A percentile compares a stretch with the other conserved stretches of the same genome.
Evolutionary conservation across 192 early-diverging fungal genomes (phyloP).

Genomic region (Podila clonocystis): DNA sequence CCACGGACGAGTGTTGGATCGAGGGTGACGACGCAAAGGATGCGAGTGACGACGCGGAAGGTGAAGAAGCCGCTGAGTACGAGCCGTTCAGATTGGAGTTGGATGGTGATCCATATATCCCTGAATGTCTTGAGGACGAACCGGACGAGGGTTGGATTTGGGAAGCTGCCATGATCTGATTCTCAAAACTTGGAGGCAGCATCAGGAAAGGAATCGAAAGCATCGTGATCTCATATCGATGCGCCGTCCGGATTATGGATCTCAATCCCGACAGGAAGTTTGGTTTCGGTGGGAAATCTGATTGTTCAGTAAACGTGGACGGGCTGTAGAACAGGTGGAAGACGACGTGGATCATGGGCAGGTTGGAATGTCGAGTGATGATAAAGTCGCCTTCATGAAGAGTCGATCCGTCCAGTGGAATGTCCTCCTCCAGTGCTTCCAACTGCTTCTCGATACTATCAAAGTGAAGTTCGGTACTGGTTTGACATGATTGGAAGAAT

Average conservation of each 20-base stretch:
- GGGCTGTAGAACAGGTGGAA: slow-evolving; percentile 76
- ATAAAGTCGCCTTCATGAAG: slow-evolving; percentile 71
- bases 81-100: not conserved
- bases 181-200: slow-evolving; percentile 56
- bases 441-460: slow-evolving; percentile 73
- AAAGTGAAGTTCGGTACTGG: slow-evolving; percentile 83
- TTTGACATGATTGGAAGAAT: slow-evolving; percentile 70
- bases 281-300: slow-evolving; percentile 29
- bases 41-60: slow-evolving; percentile 11
- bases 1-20: not conserved
- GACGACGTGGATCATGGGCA: slow-evolving; percentile 75
- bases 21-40: slow-evolving; percentile 9
- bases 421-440: slow-evolving; percentile 60
- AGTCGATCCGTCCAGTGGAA: slow-evolving; percentile 44
- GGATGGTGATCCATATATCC: slow-evolving; percentile 18
- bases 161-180: slow-evolving; percentile 10
- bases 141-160: not conserved
- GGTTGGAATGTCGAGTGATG: slow-evolving; percentile 79
- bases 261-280: slow-evolving; percentile 67
- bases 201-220: slow-evolving; percentile 75
- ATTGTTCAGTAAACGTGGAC: slow-evolving; percentile 17
- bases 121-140: slow-evolving; percentile 13
- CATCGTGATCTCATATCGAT: slow-evolving; percentile 69
- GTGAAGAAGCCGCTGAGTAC: slow-evolving; percentile 9
- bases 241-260: slow-evolving; percentile 66